Evolutionary conservation across 495 filamentous ascomycete species (phyloP).

Genomic region (Penicillium malachiteum): DNA sequence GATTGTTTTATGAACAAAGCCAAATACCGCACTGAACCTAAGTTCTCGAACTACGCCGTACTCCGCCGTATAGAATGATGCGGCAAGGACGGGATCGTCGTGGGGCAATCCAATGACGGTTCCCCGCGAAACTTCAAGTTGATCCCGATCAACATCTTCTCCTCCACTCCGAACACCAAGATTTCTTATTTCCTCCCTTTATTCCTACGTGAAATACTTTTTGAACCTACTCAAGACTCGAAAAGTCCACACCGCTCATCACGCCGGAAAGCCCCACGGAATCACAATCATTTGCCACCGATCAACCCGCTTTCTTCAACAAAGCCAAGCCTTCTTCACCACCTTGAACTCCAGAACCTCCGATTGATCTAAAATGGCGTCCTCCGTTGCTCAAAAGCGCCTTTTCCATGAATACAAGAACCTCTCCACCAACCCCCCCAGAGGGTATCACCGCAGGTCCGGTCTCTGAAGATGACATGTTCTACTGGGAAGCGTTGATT

Average conservation of each 20-base stretch:
- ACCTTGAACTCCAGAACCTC: neutral
- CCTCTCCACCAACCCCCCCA: slow-evolving; percentile 77
- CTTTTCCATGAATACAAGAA: slow-evolving; percentile 96
- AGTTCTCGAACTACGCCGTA: too few species aligned
- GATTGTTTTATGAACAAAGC: too few species aligned
- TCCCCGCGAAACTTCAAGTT: slow-evolving; percentile 6
- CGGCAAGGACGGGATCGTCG: slow-evolving; percentile 10
- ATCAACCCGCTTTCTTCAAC: slow-evolving; percentile 5
- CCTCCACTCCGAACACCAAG: neutral
- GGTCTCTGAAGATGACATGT: slow-evolving; percentile 90
- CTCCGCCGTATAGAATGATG: too few species aligned
- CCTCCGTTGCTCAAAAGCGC: slow-evolving; percentile 74
- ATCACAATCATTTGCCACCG: slow-evolving; percentile 2
- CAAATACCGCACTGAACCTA: too few species aligned
- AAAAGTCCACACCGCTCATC: too few species aligned
- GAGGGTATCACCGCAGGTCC: slow-evolving; percentile 96
- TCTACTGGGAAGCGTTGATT: slow-evolving; percentile 95
- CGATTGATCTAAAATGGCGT: slow-evolving; percentile 19
- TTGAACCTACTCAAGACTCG: too few species aligned
- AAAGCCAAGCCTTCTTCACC: slow-evolving; percentile 1
- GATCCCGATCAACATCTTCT: neutral
- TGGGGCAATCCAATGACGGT: slow-evolving; percentile 12
- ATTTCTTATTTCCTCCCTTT: neutral
- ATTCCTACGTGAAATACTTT: neutral
- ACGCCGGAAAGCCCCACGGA: neutral